These are phyloP conservation scores for Heliosperma pusillum DNA, from an alignment of 148 eudicot genomes.

Conservation along the genomic window DNA sequence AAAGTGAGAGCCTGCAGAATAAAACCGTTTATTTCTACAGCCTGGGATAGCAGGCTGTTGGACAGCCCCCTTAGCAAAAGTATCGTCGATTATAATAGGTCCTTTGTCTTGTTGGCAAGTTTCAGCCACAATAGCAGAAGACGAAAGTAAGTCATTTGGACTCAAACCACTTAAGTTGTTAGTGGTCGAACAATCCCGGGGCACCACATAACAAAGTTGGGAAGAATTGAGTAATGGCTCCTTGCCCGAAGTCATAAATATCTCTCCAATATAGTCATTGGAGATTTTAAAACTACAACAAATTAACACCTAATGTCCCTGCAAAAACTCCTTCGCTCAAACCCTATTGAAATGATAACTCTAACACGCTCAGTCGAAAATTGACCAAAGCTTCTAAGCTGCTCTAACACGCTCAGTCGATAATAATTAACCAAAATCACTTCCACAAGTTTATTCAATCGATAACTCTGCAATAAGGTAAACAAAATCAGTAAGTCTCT, in stretches of 20 bases:
- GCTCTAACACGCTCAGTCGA: neutral
- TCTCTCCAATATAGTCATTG: constrained; percentile 39
- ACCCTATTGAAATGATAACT: too few species aligned
- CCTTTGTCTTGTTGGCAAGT: constrained; percentile 26
- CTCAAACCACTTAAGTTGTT: constrained; percentile 39
- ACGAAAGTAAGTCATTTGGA: too few species aligned
- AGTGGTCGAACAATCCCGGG: constrained; percentile 22
- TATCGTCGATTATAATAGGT: constrained; percentile 26
- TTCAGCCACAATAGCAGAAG: constrained; percentile 7
- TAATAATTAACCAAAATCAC: neutral
- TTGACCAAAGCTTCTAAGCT: too few species aligned
- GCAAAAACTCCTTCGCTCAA: neutral
- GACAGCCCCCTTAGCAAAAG: constrained; percentile 26
- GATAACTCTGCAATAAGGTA: neutral
- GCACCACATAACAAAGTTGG: constrained; percentile 31
- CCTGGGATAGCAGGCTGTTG: constrained; percentile 27
- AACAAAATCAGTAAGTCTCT: neutral
- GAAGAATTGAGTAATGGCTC: constrained; percentile 35
- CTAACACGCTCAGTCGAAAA: neutral
- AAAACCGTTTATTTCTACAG: constrained; percentile 28
- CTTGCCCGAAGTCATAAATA: constrained; percentile 58
- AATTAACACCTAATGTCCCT: neutral
- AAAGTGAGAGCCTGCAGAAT: constrained; percentile 36
- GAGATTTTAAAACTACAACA: constrained; percentile 26
- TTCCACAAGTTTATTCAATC: neutral